Conservation (phyloP, 352 stramenopile genomes). For the Pythium phragmiticola region DNA sequence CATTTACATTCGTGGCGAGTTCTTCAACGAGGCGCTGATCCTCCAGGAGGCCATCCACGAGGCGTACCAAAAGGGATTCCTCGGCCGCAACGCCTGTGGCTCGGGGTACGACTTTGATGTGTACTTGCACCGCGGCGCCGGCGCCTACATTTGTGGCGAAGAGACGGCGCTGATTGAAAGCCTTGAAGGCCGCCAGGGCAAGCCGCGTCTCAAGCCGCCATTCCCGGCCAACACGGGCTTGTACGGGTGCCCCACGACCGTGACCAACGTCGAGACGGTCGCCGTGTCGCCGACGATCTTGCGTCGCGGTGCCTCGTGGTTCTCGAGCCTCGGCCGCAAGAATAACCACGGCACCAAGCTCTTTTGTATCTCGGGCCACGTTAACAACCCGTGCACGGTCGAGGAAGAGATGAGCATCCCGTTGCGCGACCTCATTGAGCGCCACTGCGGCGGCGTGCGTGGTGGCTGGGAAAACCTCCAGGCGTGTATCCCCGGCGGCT, state of each 20-base stretch:
- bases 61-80: conserved; percentile 95
- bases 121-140: conserved; percentile 98
- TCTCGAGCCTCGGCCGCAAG: conserved; percentile 95
- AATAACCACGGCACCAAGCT: conserved; percentile 99
- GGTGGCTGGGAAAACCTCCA: conserved; percentile 99
- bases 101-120: conserved; percentile 99
- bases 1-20: conserved; percentile 99
- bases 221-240: conserved; percentile 99
- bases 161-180: conserved; percentile 98
- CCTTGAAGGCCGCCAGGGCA: conserved; percentile 97
- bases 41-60: conserved; percentile 99
- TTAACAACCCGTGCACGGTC: conserved; percentile 99
- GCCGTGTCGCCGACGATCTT: conserved; percentile 98
- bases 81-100: conserved; percentile 97
- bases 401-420: conserved; percentile 99
- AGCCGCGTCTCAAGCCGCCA: conserved; percentile 98
- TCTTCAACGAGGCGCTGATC: conserved; percentile 99
- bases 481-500: conserved; percentile 97
- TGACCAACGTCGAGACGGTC: conserved; percentile 99
- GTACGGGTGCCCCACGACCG: conserved; percentile 98
- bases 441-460: conserved; percentile 97
- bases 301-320: conserved; percentile 95
- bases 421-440: conserved; percentile 98
- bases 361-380: conserved; percentile 99
- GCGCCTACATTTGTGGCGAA: conserved; percentile 99